A percentile compares a stretch with the other conserved stretches of the same genome.
Evolutionary conservation across 2,329 filamentous ascomycete species (phyloP).

Genomic region (Trichoderma pleuroti): DNA sequence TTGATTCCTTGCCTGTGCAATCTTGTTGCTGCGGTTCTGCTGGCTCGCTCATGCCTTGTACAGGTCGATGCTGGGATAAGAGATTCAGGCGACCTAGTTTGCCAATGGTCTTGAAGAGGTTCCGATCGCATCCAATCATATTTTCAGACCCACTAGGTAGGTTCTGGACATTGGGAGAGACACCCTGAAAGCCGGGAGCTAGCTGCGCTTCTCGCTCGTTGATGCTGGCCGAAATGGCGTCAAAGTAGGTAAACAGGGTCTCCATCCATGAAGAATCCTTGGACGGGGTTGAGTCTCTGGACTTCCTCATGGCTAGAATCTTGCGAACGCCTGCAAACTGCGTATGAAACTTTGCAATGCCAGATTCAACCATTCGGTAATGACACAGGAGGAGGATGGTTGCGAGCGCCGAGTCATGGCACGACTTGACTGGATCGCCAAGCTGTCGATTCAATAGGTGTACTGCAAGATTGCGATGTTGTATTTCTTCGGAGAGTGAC

Average conservation of each 20-base stretch:
- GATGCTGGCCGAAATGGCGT: constrained; percentile 85
- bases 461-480: constrained; percentile 77
- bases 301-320: constrained; percentile 67
- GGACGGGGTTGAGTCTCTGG: constrained; percentile 46
- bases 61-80: constrained; percentile 66
- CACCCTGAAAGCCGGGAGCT: constrained; percentile 60
- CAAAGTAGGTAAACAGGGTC: constrained; percentile 89
- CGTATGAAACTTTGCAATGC: constrained; percentile 87
- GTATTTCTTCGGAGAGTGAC: constrained; percentile 72
- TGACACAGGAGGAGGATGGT: constrained; percentile 85
- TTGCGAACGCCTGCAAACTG: constrained; percentile 93
- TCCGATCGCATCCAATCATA: constrained; percentile 79
- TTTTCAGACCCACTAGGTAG: constrained; percentile 70
- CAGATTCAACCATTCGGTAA: constrained; percentile 90
- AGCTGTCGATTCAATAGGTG: constrained; percentile 80
- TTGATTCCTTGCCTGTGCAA: constrained; percentile 17
- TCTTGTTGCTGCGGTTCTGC: constrained; percentile 25
- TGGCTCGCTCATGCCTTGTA: constrained; percentile 37
- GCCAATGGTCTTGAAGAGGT: constrained; percentile 81
- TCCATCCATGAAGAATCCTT: constrained; percentile 86
- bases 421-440: constrained; percentile 68
- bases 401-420: constrained; percentile 81
- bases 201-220: constrained; percentile 89
- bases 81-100: constrained; percentile 81
- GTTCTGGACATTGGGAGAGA: constrained; percentile 45